These are phyloP conservation scores for Coccinonectria pachysandricola DNA, from an alignment of 2,329 filamentous ascomycete species.

Conservation along the genomic window DNA sequence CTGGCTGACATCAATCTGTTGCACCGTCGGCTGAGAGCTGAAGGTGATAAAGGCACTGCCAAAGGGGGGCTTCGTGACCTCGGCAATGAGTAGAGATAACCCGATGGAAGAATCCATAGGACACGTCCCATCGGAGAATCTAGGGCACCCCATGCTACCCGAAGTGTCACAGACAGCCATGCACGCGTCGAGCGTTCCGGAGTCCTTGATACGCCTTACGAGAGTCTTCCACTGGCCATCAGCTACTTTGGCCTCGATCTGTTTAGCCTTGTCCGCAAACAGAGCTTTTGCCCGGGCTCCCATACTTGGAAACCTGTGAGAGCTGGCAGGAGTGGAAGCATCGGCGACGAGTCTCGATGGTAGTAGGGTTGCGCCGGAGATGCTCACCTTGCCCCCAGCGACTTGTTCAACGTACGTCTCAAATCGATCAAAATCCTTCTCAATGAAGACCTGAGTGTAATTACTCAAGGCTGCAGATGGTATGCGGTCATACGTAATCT, in stretches of 20 bases:
- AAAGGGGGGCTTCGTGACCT: conserved; percentile 42
- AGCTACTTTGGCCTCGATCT: conserved; percentile 27
- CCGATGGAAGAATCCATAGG: conserved; percentile 46
- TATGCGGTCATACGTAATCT: conserved; percentile 47
- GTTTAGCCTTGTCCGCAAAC: conserved; percentile 14
- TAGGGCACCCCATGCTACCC: conserved; percentile 36
- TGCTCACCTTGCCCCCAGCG: conserved; percentile 34
- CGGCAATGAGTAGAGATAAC: conserved; percentile 44
- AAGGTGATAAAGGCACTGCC: conserved; percentile 47
- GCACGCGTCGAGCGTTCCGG: conserved; percentile 39
- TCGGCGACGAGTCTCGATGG: conserved; percentile 37
- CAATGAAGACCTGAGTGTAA: conserved; percentile 37
- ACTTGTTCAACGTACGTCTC: conserved; percentile 38
- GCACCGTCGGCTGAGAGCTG: conserved; percentile 28
- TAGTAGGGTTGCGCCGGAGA: conserved; percentile 45
- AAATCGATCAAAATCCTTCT: conserved; percentile 41
- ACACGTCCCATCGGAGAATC: conserved; percentile 33
- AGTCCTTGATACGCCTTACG: conserved; percentile 46
- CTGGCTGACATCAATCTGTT: conserved; percentile 27
- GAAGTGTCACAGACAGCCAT: conserved; percentile 51
- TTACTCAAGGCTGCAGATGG: conserved; percentile 47
- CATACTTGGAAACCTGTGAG: rapidly evolving
- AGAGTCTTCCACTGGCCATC: conserved; percentile 47
- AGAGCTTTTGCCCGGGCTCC: neutral
- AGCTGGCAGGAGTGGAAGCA: neutral